phyloP scores from a whole-genome alignment of 805 yeast genomes.

The Nakazawaea siamensis region DNA sequence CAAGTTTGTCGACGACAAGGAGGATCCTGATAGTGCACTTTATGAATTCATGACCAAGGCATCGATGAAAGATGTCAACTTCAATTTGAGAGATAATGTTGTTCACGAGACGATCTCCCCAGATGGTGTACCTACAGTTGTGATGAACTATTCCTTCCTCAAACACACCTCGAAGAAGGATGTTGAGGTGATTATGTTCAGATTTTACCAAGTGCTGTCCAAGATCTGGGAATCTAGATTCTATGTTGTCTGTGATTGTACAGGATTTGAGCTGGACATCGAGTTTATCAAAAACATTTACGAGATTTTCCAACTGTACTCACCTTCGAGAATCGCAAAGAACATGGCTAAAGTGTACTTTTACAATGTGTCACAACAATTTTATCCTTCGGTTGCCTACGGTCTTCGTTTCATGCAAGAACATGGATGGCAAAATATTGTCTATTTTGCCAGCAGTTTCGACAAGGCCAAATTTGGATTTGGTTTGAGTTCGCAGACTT shows the following conservation, averaged over 20 bases:
- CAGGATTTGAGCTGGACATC: conserved; percentile 37
- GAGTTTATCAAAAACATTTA: conserved; percentile 22
- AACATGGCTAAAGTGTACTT: conserved; percentile 50
- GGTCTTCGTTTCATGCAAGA: conserved; percentile 6
- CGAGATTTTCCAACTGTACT: conserved; percentile 29
- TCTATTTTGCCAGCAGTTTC: conserved; percentile 33
- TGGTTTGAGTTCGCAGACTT: conserved; percentile 35
- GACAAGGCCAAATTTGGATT: conserved; percentile 36
- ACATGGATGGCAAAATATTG: conserved; percentile 12
- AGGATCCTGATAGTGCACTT: conserved; percentile 40
- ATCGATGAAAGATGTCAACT: conserved; percentile 43
- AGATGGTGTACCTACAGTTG: conserved; percentile 68
- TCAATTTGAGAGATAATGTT: conserved; percentile 33
- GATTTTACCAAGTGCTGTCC: conserved; percentile 54
- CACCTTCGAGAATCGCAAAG: conserved; percentile 41
- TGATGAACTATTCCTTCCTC: conserved; percentile 38
- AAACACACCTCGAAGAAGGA: conserved; percentile 25
- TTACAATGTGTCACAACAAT: conserved; percentile 34
- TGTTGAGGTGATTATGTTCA: conserved; percentile 46
- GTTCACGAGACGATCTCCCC: conserved; percentile 58
- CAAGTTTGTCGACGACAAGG: conserved; percentile 37
- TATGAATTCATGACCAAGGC: conserved; percentile 71
- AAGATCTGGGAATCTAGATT: conserved; percentile 67
- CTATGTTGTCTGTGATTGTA: conserved; percentile 59
- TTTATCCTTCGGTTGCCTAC: conserved; percentile 1